Evolutionary conservation across 1,284 basidiomycete species (phyloP).

Genomic region (Rhodotorula sp.): DNA sequence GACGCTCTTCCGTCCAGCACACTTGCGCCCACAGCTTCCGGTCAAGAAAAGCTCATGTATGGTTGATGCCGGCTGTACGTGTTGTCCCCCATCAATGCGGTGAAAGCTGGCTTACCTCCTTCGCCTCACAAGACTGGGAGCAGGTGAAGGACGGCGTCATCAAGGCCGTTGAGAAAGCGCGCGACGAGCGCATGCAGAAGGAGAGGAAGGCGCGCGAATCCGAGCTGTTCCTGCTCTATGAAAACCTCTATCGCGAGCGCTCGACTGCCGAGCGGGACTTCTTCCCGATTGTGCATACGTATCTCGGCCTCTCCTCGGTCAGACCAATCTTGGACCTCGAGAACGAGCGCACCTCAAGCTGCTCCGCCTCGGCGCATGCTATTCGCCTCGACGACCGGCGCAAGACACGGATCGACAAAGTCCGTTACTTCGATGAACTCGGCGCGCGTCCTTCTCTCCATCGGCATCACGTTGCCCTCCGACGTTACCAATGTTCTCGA

Average conservation of each 20-base stretch:
- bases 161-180: neutral
- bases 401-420: neutral
- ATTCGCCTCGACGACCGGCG: neutral
- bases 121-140: too few relatives aligned
- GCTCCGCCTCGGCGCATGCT: neutral
- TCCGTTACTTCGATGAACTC: neutral
- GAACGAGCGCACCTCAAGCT: neutral
- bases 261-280: neutral
- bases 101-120: too few relatives aligned
- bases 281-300: neutral
- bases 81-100: too few relatives aligned
- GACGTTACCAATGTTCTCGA: neutral
- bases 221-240: neutral
- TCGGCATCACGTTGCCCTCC: neutral
- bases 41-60: too few relatives aligned
- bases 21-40: too few relatives aligned
- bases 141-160: too few relatives aligned
- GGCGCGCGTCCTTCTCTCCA: neutral
- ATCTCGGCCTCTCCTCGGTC: neutral
- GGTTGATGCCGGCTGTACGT: too few relatives aligned
- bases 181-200: rapidly evolving
- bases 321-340: neutral
- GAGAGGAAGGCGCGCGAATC: neutral
- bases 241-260: neutral
- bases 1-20: too few relatives aligned